Evolutionary conservation across 495 filamentous ascomycete genomes (phyloP).

Genomic region (Tuber borchii): DNA sequence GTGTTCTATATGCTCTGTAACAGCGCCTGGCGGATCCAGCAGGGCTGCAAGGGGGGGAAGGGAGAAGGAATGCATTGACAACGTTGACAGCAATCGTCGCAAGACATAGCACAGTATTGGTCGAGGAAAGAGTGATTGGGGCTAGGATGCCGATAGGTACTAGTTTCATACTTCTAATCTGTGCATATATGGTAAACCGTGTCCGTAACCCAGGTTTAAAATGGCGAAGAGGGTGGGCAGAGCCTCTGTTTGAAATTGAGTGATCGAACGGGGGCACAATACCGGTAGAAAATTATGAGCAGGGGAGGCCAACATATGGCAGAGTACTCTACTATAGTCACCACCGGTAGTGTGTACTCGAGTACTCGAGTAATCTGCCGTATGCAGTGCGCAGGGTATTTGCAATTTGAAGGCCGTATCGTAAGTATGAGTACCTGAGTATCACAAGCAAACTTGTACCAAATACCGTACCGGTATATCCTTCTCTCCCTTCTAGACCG

Average conservation of each 20-base stretch:
- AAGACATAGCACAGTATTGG: neutral
- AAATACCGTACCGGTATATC: neutral
- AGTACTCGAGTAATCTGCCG: neutral
- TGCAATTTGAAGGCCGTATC: neutral
- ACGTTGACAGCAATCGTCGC: neutral
- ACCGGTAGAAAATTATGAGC: too few species aligned
- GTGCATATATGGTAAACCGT: neutral
- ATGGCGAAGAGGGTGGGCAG: neutral
- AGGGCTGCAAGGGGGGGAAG: neutral
- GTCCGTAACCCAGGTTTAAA: neutral
- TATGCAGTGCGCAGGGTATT: neutral
- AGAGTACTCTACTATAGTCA: too few species aligned
- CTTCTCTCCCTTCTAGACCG: neutral
- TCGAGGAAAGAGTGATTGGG: neutral
- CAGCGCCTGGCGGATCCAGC: neutral
- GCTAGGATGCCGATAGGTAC: neutral
- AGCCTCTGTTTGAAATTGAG: neutral
- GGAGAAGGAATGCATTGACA: neutral
- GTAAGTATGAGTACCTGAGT: neutral
- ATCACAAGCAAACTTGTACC: neutral
- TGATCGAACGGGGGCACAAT: neutral
- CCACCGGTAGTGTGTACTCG: too few species aligned
- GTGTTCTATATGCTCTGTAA: neutral
- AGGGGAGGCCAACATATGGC: neutral
- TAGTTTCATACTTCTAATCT: neutral